Evolutionary conservation across 805 yeast genomes (phyloP).

Genomic region (Starmera caribaea): DNA sequence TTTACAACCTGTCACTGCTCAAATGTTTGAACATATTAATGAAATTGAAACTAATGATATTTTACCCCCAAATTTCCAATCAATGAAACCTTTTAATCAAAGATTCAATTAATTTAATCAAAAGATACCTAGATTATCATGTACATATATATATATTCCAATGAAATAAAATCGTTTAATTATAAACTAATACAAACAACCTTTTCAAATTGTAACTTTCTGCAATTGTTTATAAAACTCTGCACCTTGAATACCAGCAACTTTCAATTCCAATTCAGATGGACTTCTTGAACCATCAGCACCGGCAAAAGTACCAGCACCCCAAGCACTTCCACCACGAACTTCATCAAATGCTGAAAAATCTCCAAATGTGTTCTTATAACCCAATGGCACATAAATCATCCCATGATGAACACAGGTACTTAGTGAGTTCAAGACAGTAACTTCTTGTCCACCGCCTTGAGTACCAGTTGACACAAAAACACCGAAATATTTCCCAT

Average conservation of each 20-base stretch:
- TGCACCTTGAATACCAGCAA: conserved; percentile 62
- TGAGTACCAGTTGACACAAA: conserved; percentile 63
- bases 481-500: conserved; percentile 67
- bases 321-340: conserved; percentile 84
- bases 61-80: background rate
- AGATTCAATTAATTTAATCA: too few species aligned
- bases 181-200: too few species aligned
- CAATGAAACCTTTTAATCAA: background rate
- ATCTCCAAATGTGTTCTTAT: conserved; percentile 44
- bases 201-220: too few species aligned
- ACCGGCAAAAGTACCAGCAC: conserved; percentile 74
- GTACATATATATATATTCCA: too few species aligned
- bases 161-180: too few species aligned
- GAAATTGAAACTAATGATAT: background rate
- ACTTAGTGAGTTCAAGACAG: conserved; percentile 49
- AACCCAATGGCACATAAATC: conserved; percentile 71
- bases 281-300: conserved; percentile 70
- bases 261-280: conserved; percentile 47
- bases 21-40: background rate
- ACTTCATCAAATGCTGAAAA: conserved; percentile 50
- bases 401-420: conserved; percentile 70
- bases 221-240: conserved; percentile 35
- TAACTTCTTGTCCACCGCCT: conserved; percentile 75
- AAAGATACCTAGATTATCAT: too few species aligned
- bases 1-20: background rate